A percentile compares a stretch with the other conserved stretches of the same genome.
Conservation (phyloP, 1,139 yeast genomes). For the Lizanozyma gosingica region DNA sequence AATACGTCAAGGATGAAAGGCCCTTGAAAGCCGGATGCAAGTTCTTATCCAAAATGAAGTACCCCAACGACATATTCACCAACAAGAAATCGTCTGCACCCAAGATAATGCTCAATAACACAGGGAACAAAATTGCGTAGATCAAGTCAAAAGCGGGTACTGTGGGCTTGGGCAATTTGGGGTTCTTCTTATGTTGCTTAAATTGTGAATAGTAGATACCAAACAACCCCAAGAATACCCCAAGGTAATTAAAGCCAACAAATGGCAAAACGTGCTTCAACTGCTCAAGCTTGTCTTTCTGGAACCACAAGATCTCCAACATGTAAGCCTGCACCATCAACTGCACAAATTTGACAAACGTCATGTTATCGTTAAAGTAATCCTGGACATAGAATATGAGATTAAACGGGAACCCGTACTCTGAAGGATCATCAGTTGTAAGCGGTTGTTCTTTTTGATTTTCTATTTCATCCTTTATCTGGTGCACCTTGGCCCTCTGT, state of each 20-base stretch:
- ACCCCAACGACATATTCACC: slow-evolving; percentile 28
- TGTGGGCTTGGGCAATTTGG: slow-evolving; percentile 21
- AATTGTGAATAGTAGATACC: slow-evolving; percentile 18
- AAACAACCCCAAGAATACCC: slow-evolving; percentile 22
- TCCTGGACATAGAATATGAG: slow-evolving; percentile 19
- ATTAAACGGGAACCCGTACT: background rate
- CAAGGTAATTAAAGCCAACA: slow-evolving; percentile 27
- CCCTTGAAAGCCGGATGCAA: slow-evolving; percentile 23
- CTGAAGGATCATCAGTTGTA: background rate
- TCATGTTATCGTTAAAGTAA: slow-evolving; percentile 28
- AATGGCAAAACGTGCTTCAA: slow-evolving; percentile 15
- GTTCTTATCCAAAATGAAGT: slow-evolving; percentile 22
- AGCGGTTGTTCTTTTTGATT: background rate
- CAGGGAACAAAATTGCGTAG: slow-evolving; percentile 27
- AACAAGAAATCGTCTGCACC: slow-evolving; percentile 17
- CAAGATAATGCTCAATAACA: slow-evolving; percentile 15
- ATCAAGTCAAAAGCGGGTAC: slow-evolving; percentile 20
- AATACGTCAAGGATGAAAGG: slow-evolving; percentile 22
- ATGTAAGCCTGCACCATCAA: slow-evolving; percentile 22
- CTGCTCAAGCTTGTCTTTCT: slow-evolving; percentile 11
- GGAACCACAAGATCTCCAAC: slow-evolving; percentile 22
- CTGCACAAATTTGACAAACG: slow-evolving; percentile 25
- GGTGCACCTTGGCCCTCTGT: background rate
- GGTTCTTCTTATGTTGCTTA: slow-evolving; percentile 12
- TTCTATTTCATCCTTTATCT: background rate